Base-by-base conservation (phyloP, 805 yeast species). In the Cyberlindnera xylosilytica region DNA sequence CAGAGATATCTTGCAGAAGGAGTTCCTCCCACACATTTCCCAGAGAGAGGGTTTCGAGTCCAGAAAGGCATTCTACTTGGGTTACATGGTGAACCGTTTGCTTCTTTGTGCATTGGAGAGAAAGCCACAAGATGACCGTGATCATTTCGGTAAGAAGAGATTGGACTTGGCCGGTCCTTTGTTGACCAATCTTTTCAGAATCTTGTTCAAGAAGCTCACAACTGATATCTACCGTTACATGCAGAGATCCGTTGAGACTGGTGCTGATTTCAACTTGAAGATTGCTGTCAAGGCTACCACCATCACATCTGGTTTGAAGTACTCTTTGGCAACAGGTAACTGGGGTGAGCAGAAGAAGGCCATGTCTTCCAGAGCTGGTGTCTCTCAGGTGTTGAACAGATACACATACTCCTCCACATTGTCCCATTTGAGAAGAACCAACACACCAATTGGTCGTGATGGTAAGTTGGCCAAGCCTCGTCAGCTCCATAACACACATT, bases 341-440 rank as follows among this genome's bases (percentile, higher is more conserved):
- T 93, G 99, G 99, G 99, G 99, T 72, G 99, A 93, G 68, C 99
- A 93, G 66, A 91, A 90, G 82, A 93, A 93, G 66, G 97, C 98
- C 12, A 93, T 93, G 99, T 82, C 93, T 48, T 83, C 97, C 16
- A 83, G 96, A 66, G 99, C 99, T 6, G 99, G 99, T 78, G 99
- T 95, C 36, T 91, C 98, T 20, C 99, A 93, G 73, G 99, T 93
- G 53, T 77, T 93, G 67, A 93, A 93, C 66, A 81, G 99, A 71
- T 93, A 93, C 69, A 93, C 99, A 6, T 93, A 93, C 66, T 88
- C 98, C 2, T 93, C 99, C n/a, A 93, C 99, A 2, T 73, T 93
- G 60, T 93, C 99, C 43, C 99, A 93, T 74, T 83, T 93, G 70
- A 83, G 99, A 72, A 87, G 99, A 78, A 93, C 99, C 2, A 93